phyloP scores from a whole-genome alignment of 768 basidiomycete species.

The Kwoniella shandongensis region DNA sequence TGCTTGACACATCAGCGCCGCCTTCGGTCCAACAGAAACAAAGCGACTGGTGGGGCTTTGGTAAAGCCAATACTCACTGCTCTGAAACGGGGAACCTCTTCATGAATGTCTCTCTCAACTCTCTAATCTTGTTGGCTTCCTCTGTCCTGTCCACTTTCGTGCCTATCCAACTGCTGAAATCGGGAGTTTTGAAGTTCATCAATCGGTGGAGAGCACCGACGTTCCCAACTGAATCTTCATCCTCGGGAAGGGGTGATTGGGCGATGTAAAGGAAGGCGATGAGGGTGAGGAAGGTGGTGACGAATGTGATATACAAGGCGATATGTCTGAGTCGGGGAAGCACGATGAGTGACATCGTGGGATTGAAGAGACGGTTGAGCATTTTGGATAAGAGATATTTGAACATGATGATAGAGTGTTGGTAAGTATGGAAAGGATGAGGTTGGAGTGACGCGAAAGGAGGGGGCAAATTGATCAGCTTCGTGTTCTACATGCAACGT shows the following conservation, averaged over 20 bases:
- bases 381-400: neutral
- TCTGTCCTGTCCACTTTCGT: slow-evolving; percentile 1
- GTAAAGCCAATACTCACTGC: slow-evolving; percentile 5
- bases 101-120: neutral
- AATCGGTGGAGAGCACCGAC: neutral
- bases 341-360: neutral
- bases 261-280: slow-evolving; percentile 14
- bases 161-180: neutral
- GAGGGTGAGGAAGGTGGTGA: slow-evolving; percentile 18
- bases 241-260: slow-evolving; percentile 1
- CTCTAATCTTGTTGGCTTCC: slow-evolving; percentile 6
- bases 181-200: neutral
- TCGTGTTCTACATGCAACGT: no score
- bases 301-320: slow-evolving; percentile 8
- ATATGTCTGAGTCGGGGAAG: slow-evolving; percentile 2
- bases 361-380: neutral
- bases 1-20: neutral
- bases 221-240: neutral
- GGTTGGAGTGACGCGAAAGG: no score
- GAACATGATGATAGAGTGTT: no score
- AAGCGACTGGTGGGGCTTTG: no score
- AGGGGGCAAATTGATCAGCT: no score
- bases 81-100: slow-evolving; percentile 5
- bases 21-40: neutral
- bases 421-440: neutral